phyloP scores from a whole-genome alignment of 176 grass and related monocot species.

The Triticum timopheevii region DNA sequence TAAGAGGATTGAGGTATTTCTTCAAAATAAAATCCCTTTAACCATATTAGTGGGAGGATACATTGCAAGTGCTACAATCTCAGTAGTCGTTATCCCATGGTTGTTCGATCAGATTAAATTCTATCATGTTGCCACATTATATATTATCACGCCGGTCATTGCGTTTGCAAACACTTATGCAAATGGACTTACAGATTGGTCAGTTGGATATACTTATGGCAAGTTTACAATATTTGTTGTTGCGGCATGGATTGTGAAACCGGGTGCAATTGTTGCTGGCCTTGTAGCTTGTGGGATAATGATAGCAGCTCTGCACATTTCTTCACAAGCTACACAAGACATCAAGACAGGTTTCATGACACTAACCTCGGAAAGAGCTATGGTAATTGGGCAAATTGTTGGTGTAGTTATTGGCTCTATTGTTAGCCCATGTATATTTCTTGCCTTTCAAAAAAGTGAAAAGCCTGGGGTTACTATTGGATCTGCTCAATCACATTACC shows the following conservation, averaged over 20 bases:
- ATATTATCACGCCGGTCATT: conserved; percentile 13
- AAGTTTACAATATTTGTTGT: conserved; percentile 45
- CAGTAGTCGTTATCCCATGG: neutral
- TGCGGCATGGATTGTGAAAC: conserved; percentile 29
- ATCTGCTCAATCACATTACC: neutral
- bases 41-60: conserved; percentile 12
- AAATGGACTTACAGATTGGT: conserved; percentile 52
- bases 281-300: conserved; percentile 40
- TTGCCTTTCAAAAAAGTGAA: neutral
- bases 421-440: conserved; percentile 31
- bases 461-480: neutral
- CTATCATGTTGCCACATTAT: conserved; percentile 37
- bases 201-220: conserved; percentile 26
- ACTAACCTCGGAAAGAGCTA: conserved; percentile 38
- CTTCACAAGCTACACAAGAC: conserved; percentile 49
- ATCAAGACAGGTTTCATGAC: conserved; percentile 56
- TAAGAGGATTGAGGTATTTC: conserved; percentile 42
- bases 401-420: conserved; percentile 27
- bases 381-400: conserved; percentile 36
- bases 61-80: neutral
- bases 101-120: conserved; percentile 45
- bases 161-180: conserved; percentile 52
- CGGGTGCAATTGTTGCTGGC: conserved; percentile 38
- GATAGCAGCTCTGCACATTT: conserved; percentile 27
- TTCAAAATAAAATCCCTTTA: conserved; percentile 26